Base-by-base conservation (phyloP, 306 rosid genomes). In the Quercus dentata region DNA sequence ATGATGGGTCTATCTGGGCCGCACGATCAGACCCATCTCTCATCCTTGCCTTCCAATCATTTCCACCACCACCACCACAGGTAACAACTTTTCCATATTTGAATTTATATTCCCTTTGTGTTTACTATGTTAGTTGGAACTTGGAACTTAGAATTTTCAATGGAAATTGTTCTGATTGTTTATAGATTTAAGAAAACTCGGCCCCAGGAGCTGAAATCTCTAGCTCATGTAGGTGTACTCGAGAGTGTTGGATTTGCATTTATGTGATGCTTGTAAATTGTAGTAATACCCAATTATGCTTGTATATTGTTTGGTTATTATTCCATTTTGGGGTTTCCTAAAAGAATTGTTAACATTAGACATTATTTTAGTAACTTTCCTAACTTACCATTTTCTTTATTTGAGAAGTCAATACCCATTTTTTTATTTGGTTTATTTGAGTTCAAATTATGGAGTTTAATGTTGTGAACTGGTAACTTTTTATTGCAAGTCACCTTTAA, bases 1-100 rank as follows among this genome's bases (percentile, higher is more conserved):
- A 89, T 85, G 90, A 71, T 81, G 78, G 92, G 85, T 75, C 68
- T 86, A 58, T 72, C 88, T 23, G 84, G 77, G n/a, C 79, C 83
- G 57, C 75, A 68, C 54, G 93, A 92, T 82, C 94, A 69, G 74
- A 19, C 71, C 72, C 74, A 71, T 23, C 33, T 72, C 44, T 56
- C 83, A 23, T 69, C 85, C 19, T 74, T 88, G 18, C 79, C 89
- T 69, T 78, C 87, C 15, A 69, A 44, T 46, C 79, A 73, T 74
- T 88, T 79, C 27, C 86, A 56, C 67, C 74, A 72, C 82, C 41
- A 35, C 41, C 46, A 8, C 46, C 46, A 41, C 46, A 82, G 97
- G 97, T 90, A 28, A 62, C 74, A 67, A 75, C 79, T 70, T 19
- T 33, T 27, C 20, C 1, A 38, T 46, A 20, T 81, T 64, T 78